Evolutionary conservation across 1,139 yeast species (phyloP), one percentile per base, ranked within the genome.

Genomic region (Yamadazyma dushanensis): DNA sequence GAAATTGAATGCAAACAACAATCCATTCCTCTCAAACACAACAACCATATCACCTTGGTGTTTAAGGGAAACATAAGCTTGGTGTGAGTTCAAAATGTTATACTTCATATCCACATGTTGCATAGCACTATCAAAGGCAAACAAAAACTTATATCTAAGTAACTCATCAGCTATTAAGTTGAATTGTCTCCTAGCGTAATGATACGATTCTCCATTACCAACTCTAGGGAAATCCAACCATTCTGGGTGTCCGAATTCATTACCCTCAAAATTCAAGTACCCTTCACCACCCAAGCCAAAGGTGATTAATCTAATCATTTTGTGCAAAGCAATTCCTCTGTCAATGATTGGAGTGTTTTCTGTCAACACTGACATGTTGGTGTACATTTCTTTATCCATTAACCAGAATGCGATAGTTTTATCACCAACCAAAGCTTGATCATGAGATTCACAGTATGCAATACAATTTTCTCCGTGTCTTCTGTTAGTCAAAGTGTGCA

Each of bases 191-290:
- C 97, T 78, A 6, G 97, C 96, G 55, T 92, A 92, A 60, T 86
- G 94, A 63, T 86, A 92, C 15, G 95, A 83, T 59, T 89, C 90
- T 25, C 74, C 73, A 59, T 92, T 92, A 31, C 96, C 97, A 27
- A 47, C 83, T 49, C 97, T 78, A 9, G 98, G 98, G 72, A 92
- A 92, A 60, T 92, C 98, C 33, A 92, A 74, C 98, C 98, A 92
- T 59, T 92, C 98, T 3, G 98, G 98, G 54, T 92, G 98, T 11
- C 98, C 98, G 66, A 92, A 92, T 63, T 92, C 98, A 55, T 92
- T 92, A 39, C 98, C 98, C 67, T 90, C 97, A 55, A 92, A 92
- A 56, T 89, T 90, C 53, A 92, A 75, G 57, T 90, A 92, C 0
- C 96, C 97, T 60, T 92, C 97, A 40, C 98, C 98, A 33, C 97